A percentile compares a stretch with the other conserved stretches of the same genome.
Conservation (phyloP, 345 rosid species). For the Citrus inodora region DNA sequence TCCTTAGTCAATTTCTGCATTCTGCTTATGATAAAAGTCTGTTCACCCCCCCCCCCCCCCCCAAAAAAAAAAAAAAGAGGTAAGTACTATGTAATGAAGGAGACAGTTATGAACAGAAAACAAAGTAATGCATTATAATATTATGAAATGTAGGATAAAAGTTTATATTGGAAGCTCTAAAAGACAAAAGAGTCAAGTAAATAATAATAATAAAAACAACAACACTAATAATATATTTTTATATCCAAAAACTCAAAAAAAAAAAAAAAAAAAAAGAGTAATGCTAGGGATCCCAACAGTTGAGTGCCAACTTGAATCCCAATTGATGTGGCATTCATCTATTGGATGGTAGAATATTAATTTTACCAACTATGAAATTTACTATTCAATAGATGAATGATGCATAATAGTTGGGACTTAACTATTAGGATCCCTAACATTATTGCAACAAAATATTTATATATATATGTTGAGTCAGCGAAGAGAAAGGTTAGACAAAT, state of each 20-base stretch:
- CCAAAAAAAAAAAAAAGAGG: neutral
- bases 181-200: neutral
- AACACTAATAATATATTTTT: neutral
- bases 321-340: no score
- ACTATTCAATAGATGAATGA: no score
- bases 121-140: neutral
- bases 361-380: no score
- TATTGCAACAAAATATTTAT: no score
- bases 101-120: neutral
- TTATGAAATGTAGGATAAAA: neutral
- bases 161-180: neutral
- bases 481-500: neutral
- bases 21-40: conserved; percentile 90
- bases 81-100: neutral
- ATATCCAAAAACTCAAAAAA: neutral
- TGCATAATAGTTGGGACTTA: no score
- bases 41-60: conserved; percentile 8
- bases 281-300: no score
- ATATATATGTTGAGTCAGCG: neutral
- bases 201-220: neutral
- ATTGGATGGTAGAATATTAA: no score
- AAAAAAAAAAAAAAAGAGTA: neutral
- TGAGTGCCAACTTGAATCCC: no score
- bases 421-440: no score
- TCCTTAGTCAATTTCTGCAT: conserved; percentile 88